Base-by-base conservation (phyloP, 257 asterid species). In the Salvia rosmarinus region DNA sequence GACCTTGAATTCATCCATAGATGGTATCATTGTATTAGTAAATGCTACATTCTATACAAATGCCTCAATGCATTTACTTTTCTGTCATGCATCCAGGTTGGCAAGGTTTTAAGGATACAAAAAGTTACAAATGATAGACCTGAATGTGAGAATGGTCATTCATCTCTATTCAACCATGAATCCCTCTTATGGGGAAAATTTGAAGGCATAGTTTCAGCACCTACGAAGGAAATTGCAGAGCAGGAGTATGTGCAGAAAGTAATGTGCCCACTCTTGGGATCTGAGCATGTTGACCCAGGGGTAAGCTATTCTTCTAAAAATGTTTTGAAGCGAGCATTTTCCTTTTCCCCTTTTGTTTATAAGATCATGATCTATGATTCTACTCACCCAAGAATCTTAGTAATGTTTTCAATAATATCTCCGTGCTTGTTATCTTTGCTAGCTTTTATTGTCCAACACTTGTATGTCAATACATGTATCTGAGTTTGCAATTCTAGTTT, bases 251-350 rank as follows among this genome's bases (percentile, higher is more conserved):
- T 84, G 80, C 81, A 88, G 76, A 87, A 82, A 74, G 90, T 89
- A 72, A 91, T 95, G 87, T 76, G 87, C 64, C 89, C 94, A 4
- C 71, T 89, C 75, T 81, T 91, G 82, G 99, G 99, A 65, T 67
- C 95, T 64, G 78, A 85, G 63, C 96, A 91, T 73, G 92, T 91
- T 78, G 98, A 95, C 80, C 80, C 98, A 4, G 99, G 99, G 95
- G 97, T 89, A 77, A 82, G 83, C 68, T 52, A 30, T 62, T 64
- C 32, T 70, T 57, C 58, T 69, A 39, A n/a, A 44, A 4, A 32
- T 9, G 8, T 19, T 46, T 44, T 58, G 58, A 73, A 35, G 32
- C 14, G 61, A 21, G 13, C 4, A 20, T 40, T 21, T 1, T 62
- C 19, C 4, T 63, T 9, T 42, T 21, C 39, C 21, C 11, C 21